Evolutionary conservation across 805 yeast species (phyloP).

Genomic region (Hanseniaspora pseudoguilliermondii): DNA sequence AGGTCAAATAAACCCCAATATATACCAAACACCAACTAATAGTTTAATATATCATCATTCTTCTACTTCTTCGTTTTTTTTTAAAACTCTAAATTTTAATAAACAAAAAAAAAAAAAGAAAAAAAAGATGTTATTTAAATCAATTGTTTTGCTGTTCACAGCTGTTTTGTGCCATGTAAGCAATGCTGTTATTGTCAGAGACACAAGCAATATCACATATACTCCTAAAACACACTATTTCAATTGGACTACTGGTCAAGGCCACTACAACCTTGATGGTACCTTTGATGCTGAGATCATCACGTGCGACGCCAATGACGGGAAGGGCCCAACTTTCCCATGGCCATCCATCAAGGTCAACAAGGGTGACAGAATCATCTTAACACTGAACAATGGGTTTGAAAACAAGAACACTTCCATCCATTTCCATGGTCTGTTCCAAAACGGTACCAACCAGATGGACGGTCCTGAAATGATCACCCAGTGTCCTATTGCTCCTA

Average conservation of each 20-base stretch:
- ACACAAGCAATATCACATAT: conserved; percentile 5
- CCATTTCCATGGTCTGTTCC: conserved; percentile 91
- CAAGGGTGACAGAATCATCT: conserved; percentile 65
- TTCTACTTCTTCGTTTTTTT: not conserved
- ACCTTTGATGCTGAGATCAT: conserved; percentile 30
- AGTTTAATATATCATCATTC: too few relatives aligned
- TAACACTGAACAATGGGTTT: conserved; percentile 67
- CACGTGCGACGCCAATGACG: conserved; percentile 23
- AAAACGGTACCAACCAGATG: conserved; percentile 56
- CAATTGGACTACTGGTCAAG: conserved; percentile 58
- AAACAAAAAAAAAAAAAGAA: not conserved
- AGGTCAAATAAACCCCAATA: too few relatives aligned
- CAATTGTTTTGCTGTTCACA: not conserved
- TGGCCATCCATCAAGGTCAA: conserved; percentile 71
- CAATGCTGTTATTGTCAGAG: not conserved
- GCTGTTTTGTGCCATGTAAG: not conserved
- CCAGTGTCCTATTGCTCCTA: conserved; percentile 87
- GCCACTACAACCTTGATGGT: conserved; percentile 32
- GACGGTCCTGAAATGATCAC: conserved; percentile 85
- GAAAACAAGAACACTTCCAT: conserved; percentile 54
- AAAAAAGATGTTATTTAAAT: not conserved
- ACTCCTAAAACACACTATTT: conserved; percentile 37
- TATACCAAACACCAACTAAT: too few relatives aligned
- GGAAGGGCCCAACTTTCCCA: conserved; percentile 45
- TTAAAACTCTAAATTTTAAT: not conserved